Base-by-base conservation (phyloP, 208 protist species). In the Trypanosoma cruzi region DNA sequence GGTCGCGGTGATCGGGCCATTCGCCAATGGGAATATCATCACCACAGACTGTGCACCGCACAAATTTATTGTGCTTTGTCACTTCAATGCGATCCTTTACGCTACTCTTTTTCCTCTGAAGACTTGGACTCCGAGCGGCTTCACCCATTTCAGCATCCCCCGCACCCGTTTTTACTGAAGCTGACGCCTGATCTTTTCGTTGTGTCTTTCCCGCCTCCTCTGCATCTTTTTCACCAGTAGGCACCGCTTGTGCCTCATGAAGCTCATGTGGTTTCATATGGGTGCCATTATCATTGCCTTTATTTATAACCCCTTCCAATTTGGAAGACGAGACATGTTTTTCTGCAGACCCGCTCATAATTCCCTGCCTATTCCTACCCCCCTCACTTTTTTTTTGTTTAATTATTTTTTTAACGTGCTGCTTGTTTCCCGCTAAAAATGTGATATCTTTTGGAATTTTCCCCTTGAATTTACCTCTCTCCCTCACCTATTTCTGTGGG, bases 1-100 rank as follows among this genome's bases (percentile, higher is more conserved):
- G 73, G 57, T 92, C 87, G 31, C 88, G 81, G 65, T 96, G 87
- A 49, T 93, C 83, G 6, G 80, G 84, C 85, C 90, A 93, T 22
- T 96, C 83, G 58, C 71, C 64, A 24, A 91, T 58, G 3, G 90
- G 82, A 42, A 93, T 81, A 40, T 89, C 66, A 71, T 89, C 64
- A 24, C 77, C 73, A 64, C 90, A 93, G 22, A 79, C 79, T 6
- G 70, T 56, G 70, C 90, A 96, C 70, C 74, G 72, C 8, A 89
- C 69, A 59, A 80, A 84, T 54, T 80, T 67, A 14, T 62, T 64
- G 14, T 52, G 64, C 18, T 68, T 54, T 13, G 69, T 40, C 13
- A 70, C 74, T 3, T 76, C 77, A 50, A 91, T 91, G 32, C 80
- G 80, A 60, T 91, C 76, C 68, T 79, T 88, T 53, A 60, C 28